phyloP scores from a whole-genome alignment of 2,329 filamentous ascomycete genomes.

The Talaromyces sp. region DNA sequence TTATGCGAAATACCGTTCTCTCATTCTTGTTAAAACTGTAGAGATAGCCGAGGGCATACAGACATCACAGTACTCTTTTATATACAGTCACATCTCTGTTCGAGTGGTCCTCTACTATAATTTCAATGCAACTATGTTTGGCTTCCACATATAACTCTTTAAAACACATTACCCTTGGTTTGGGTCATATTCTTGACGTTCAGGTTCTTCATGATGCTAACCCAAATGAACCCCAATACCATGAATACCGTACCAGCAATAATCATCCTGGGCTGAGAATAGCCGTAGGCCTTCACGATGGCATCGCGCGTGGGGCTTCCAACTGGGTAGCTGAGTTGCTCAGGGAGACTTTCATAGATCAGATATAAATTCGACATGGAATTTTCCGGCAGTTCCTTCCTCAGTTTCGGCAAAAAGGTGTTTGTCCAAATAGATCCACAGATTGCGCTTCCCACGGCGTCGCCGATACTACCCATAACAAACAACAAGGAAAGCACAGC shows the following conservation, averaged over 20 bases:
- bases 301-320: constrained; percentile 35
- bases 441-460: constrained; percentile 27
- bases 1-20: no score
- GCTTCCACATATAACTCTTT: background rate
- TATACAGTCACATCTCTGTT: no score
- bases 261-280: constrained; percentile 38
- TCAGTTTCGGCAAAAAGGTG: constrained; percentile 46
- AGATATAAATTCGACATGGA: constrained; percentile 10
- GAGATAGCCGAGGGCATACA: no score
- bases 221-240: constrained; percentile 13
- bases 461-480: constrained; percentile 28
- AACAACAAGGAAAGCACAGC: constrained; percentile 45
- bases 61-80: no score
- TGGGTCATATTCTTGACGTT: constrained; percentile 1
- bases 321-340: constrained; percentile 27
- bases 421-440: constrained; percentile 34
- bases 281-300: constrained; percentile 43
- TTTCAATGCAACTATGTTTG: no score
- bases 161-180: background rate
- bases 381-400: constrained; percentile 35
- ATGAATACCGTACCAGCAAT: constrained; percentile 23
- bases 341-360: constrained; percentile 13
- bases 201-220: constrained; percentile 1
- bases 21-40: no score
- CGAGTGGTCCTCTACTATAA: no score